Percentiles rank a stretch among this genome's conserved stretches.
These are phyloP conservation scores for Botrytis medusae DNA, from an alignment of 2,329 filamentous ascomycete species.

Conservation along the genomic window DNA sequence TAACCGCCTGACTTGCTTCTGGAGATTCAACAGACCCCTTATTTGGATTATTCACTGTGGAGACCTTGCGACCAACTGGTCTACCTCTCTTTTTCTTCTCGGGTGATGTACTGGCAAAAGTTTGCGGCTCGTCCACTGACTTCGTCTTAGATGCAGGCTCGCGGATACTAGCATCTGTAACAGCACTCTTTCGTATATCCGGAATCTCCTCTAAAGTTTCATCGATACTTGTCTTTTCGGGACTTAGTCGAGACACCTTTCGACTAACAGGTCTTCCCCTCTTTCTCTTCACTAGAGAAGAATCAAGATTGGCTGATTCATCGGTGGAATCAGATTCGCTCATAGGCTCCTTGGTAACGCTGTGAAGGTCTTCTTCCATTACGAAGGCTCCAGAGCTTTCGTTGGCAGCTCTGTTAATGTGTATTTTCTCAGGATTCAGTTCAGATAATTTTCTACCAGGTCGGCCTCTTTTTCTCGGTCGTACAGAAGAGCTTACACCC, in stretches of 20 bases:
- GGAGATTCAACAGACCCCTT: neutral
- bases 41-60: neutral
- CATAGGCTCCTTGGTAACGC: neutral
- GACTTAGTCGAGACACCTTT: neutral
- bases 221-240: neutral
- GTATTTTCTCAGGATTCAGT: neutral
- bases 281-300: conserved; percentile 6
- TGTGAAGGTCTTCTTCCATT: neutral
- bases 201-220: neutral
- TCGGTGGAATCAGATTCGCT: neutral
- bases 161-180: neutral
- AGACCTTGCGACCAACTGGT: neutral
- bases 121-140: neutral
- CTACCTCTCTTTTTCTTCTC: conserved; percentile 1
- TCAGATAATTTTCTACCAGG: neutral
- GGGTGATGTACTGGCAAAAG: neutral
- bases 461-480: conserved; percentile 9
- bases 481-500: neutral
- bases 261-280: neutral
- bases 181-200: neutral
- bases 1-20: neutral
- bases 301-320: neutral
- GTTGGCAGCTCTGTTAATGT: neutral
- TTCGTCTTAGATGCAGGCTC: neutral
- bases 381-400: too few relatives aligned